Percentiles rank a stretch among this genome's conserved stretches.
Evolutionary conservation across 495 filamentous ascomycete genomes (phyloP).

Genomic region (Beverwykella pulmonaria): DNA sequence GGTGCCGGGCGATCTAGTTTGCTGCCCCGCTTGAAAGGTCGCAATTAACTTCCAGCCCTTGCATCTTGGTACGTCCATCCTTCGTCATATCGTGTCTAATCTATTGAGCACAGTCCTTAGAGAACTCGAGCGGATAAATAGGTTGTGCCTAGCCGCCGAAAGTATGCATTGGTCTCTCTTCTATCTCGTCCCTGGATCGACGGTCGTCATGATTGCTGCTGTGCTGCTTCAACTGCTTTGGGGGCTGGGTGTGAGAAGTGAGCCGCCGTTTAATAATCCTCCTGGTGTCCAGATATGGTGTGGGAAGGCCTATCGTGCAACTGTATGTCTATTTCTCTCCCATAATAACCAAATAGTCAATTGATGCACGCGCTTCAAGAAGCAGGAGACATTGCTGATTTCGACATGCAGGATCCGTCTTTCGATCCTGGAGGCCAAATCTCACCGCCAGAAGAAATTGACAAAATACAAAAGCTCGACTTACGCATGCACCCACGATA

Average conservation of each 20-base stretch:
- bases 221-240: slow-evolving; percentile 10
- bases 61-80: not conserved
- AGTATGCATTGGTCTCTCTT: not conserved
- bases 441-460: slow-evolving; percentile 48
- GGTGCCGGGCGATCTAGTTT: not conserved
- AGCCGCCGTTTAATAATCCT: slow-evolving; percentile 32
- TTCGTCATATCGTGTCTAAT: not conserved
- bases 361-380: too few species aligned
- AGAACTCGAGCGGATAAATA: slow-evolving; percentile 7
- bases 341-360: too few species aligned
- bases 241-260: slow-evolving; percentile 3
- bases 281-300: slow-evolving; percentile 40
- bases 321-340: slow-evolving; percentile 4
- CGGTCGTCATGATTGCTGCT: slow-evolving; percentile 15
- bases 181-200: not conserved
- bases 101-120: not conserved
- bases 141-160: not conserved
- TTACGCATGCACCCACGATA: slow-evolving; percentile 62
- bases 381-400: not conserved
- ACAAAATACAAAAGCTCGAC: slow-evolving; percentile 56
- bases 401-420: slow-evolving; percentile 27
- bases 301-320: slow-evolving; percentile 39
- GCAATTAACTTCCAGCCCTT: slow-evolving; percentile 6
- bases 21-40: slow-evolving; percentile 1
- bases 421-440: slow-evolving; percentile 67